Evolutionary conservation across 495 filamentous ascomycete genomes (phyloP).

Genomic region (Tuber microsphaerosporum): DNA sequence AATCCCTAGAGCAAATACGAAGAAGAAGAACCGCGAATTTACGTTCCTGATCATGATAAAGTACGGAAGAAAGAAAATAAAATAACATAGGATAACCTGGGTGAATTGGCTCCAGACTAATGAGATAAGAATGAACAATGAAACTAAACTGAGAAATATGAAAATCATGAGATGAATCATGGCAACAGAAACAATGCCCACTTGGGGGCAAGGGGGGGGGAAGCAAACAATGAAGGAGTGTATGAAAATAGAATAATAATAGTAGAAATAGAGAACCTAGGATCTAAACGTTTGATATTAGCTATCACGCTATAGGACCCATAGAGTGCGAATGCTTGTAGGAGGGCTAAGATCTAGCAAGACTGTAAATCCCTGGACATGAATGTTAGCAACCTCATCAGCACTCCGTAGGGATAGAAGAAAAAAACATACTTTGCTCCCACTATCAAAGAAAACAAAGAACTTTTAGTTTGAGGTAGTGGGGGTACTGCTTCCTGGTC

Average conservation of each 20-base stretch:
- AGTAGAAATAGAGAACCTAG: slow-evolving; percentile 16
- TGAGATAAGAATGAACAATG: slow-evolving; percentile 33
- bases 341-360: slow-evolving; percentile 4
- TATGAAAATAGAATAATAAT: slow-evolving; percentile 17
- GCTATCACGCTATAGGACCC: background rate
- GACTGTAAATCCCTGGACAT: slow-evolving; percentile 16
- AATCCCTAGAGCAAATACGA: slow-evolving; percentile 22
- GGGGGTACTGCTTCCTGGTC: slow-evolving; percentile 17
- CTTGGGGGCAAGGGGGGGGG: too few relatives aligned
- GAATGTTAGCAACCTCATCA: background rate
- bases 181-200: background rate
- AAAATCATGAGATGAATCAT: background rate
- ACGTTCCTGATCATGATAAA: slow-evolving; percentile 2
- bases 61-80: slow-evolving; percentile 15
- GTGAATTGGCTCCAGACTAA: slow-evolving; percentile 34
- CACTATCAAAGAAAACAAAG: background rate
- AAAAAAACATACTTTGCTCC: background rate
- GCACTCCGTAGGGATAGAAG: background rate
- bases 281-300: slow-evolving; percentile 22
- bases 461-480: slow-evolving; percentile 23
- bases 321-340: background rate
- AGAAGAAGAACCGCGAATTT: slow-evolving; percentile 11
- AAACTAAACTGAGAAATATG: slow-evolving; percentile 9
- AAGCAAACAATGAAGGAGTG: slow-evolving; percentile 12
- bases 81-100: slow-evolving; percentile 27